phyloP scores from a whole-genome alignment of 495 filamentous ascomycete species.

The Acidiella bohemica region DNA sequence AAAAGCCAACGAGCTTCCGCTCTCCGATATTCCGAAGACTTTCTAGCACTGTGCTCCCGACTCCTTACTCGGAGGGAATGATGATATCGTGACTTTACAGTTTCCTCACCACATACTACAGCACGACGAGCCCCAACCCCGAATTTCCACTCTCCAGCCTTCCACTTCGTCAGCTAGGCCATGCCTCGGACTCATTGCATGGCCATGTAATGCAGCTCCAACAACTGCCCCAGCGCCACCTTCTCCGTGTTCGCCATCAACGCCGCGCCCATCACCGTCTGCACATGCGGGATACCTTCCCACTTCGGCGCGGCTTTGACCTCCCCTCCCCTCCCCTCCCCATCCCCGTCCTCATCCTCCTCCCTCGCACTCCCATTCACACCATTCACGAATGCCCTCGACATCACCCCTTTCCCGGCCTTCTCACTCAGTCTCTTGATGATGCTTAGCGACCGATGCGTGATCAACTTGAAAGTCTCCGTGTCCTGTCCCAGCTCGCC shows the following conservation, averaged over 20 bases:
- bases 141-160: no score
- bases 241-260: constrained; percentile 22
- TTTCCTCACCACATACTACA: no score
- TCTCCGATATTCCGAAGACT: no score
- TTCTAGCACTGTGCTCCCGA: no score
- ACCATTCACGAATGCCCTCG: neutral
- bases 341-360: constrained; percentile 5
- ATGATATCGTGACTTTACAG: no score
- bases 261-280: constrained; percentile 25
- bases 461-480: constrained; percentile 25
- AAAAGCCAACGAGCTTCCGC: no score
- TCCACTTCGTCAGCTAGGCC: no score
- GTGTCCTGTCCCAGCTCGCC: constrained; percentile 14
- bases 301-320: constrained; percentile 1
- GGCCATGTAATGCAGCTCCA: constrained; percentile 20
- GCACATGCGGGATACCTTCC: constrained; percentile 27
- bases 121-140: no score
- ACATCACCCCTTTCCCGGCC: constrained; percentile 14
- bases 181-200: no score
- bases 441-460: constrained; percentile 39
- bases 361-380: constrained; percentile 2
- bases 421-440: constrained; percentile 45
- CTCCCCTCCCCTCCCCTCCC: neutral
- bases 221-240: constrained; percentile 23
- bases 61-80: no score